Percentiles rank a stretch among this genome's conserved stretches.
Conservation (phyloP, 2,329 filamentous ascomycete genomes). For the Pseudocercospora fuligena region DNA sequence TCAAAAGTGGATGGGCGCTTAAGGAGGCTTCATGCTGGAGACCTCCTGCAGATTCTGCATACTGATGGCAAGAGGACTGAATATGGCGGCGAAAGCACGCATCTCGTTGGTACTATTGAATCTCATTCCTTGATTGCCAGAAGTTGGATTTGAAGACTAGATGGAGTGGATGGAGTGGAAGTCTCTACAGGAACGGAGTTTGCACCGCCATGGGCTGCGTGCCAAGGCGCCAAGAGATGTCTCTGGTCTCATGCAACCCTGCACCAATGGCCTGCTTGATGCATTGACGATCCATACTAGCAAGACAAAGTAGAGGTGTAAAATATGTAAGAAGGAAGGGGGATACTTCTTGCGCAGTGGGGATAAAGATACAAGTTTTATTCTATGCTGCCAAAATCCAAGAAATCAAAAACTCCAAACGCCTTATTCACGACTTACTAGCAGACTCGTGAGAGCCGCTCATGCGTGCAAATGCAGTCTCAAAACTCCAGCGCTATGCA, state of each 20-base stretch:
- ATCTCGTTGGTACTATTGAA: not conserved
- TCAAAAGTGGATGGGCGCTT: not conserved
- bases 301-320: no score
- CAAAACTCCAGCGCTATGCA: conserved; percentile 2
- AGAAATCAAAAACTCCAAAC: not conserved
- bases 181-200: no score
- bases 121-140: no score
- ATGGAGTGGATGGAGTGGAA: no score
- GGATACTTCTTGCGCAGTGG: no score
- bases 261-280: no score
- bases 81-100: not conserved
- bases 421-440: not conserved
- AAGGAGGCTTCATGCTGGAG: not conserved
- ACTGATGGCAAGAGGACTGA: not conserved
- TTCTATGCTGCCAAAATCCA: not conserved
- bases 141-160: no score
- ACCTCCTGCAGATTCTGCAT: not conserved
- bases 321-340: not conserved
- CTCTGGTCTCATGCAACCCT: no score
- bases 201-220: no score
- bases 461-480: not conserved
- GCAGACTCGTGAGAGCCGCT: not conserved
- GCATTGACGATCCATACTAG: no score
- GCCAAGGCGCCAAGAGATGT: no score
- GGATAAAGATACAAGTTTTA: not conserved